phyloP scores from a whole-genome alignment of 257 asterid species.

The Eustoma russellianum region DNA sequence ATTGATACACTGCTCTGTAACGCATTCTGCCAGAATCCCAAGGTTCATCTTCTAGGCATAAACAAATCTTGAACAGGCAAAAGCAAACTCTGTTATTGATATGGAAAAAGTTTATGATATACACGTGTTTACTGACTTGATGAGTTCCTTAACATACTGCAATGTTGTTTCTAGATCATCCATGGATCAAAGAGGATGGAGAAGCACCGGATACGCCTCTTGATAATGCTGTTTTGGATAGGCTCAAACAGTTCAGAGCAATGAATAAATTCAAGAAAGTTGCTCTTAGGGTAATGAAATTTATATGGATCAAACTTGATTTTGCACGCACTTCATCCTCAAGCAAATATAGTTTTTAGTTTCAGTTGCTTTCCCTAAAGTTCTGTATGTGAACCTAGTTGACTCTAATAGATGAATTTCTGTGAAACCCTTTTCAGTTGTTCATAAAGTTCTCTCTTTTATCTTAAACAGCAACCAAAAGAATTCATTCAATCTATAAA shows the following conservation, averaged over 20 bases:
- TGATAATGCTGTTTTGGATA: slow-evolving; percentile 56
- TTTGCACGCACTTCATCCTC: too few species aligned
- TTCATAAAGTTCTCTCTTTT: too few species aligned
- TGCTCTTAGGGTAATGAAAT: slow-evolving; percentile 44
- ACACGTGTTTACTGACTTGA: too few species aligned
- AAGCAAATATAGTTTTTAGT: too few species aligned
- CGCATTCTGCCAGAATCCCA: neutral
- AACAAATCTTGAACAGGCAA: neutral
- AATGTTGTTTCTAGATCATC: slow-evolving; percentile 34
- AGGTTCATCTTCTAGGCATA: neutral
- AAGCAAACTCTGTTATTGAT: neutral
- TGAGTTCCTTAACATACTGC: neutral
- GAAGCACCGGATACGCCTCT: slow-evolving; percentile 74
- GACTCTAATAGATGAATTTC: neutral
- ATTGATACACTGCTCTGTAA: neutral
- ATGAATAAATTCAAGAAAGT: slow-evolving; percentile 76
- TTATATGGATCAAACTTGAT: too few species aligned
- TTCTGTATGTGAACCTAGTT: too few species aligned
- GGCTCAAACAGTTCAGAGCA: slow-evolving; percentile 70
- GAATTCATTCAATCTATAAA: too few species aligned
- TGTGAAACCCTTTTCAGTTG: too few species aligned
- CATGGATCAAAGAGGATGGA: slow-evolving; percentile 79
- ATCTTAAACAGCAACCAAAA: too few species aligned
- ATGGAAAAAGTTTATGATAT: neutral
- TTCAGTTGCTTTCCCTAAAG: too few species aligned